Conservation (phyloP, 495 filamentous ascomycete species). For the Darksidea phi region DNA sequence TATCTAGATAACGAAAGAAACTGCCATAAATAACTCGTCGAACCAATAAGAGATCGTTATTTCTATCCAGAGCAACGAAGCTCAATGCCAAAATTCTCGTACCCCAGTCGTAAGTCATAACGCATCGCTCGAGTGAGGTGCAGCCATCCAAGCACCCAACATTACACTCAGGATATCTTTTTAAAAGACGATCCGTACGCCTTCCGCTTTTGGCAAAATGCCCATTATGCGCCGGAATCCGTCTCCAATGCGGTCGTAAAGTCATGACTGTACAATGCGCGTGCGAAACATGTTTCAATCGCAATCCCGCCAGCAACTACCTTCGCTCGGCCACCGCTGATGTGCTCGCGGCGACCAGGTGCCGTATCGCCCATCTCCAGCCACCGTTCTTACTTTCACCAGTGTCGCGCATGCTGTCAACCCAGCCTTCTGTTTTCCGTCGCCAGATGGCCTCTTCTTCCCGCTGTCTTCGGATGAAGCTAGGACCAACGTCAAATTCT, state of each 20-base stretch:
- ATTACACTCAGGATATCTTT: conserved; percentile 29
- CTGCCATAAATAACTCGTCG: not conserved
- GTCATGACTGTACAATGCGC: conserved; percentile 22
- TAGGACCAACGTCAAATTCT: conserved; percentile 95
- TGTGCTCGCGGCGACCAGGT: not conserved
- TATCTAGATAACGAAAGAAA: conserved; percentile 13
- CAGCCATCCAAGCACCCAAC: conserved; percentile 24
- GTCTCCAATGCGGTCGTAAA: conserved; percentile 24
- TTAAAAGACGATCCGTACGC: not conserved
- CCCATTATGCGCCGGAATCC: not conserved
- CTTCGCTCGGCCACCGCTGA: conserved; percentile 8
- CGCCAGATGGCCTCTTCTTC: conserved; percentile 92
- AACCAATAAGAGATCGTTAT: not conserved
- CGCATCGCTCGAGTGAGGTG: conserved; percentile 33
- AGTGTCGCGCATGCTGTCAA: conserved; percentile 52
- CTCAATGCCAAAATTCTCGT: conserved; percentile 26
- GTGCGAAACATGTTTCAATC: conserved; percentile 5
- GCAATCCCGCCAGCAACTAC: conserved; percentile 5
- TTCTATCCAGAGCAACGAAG: conserved; percentile 15
- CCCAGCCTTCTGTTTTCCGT: conserved; percentile 78
- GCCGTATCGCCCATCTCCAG: conserved; percentile 36
- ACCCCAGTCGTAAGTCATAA: conserved; percentile 31
- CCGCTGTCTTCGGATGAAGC: conserved; percentile 82
- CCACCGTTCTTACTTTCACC: conserved; percentile 47
- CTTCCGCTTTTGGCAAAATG: conserved; percentile 7